Evolutionary conservation across 306 rosid species (phyloP).

Genomic region (Glycine latifolia): DNA sequence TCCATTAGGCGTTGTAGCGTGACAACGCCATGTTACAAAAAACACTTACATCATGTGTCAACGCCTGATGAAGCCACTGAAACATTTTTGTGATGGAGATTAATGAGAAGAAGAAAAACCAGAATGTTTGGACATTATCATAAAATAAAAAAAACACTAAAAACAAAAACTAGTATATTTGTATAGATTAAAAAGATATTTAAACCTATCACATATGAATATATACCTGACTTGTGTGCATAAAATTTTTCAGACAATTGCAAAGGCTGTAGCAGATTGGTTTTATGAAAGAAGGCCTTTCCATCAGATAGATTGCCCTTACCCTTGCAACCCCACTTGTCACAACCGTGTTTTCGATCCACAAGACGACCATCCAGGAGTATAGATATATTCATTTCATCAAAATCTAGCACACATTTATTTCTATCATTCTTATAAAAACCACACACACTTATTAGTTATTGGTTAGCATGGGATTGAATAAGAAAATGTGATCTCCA

Average conservation of each 20-base stretch:
- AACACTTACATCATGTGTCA: too few species aligned
- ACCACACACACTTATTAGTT: not conserved
- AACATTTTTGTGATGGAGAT: too few species aligned
- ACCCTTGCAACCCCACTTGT: slow-evolving; percentile 98
- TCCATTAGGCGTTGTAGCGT: too few species aligned
- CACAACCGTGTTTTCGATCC: slow-evolving; percentile 67
- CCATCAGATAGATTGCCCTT: slow-evolving; percentile 81
- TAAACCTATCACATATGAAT: not conserved
- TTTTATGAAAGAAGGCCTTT: slow-evolving; percentile 69
- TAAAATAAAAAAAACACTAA: not conserved
- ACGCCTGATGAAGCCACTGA: too few species aligned
- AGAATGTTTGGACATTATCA: too few species aligned
- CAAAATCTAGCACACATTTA: slow-evolving; percentile 19
- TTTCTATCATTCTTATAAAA: slow-evolving; percentile 46
- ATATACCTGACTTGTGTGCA: slow-evolving; percentile 39
- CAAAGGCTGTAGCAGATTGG: slow-evolving; percentile 95
- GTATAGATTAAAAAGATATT: not conserved
- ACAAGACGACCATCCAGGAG: slow-evolving; percentile 50
- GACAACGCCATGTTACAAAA: too few species aligned
- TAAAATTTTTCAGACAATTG: slow-evolving; percentile 69
- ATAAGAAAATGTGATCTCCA: not conserved
- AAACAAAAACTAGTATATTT: not conserved
- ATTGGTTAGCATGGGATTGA: slow-evolving; percentile 36
- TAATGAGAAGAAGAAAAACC: too few species aligned
- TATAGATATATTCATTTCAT: slow-evolving; percentile 49